Evolutionary conservation across 139 green algal species (phyloP).

Genomic region (Chloropicon primus): DNA sequence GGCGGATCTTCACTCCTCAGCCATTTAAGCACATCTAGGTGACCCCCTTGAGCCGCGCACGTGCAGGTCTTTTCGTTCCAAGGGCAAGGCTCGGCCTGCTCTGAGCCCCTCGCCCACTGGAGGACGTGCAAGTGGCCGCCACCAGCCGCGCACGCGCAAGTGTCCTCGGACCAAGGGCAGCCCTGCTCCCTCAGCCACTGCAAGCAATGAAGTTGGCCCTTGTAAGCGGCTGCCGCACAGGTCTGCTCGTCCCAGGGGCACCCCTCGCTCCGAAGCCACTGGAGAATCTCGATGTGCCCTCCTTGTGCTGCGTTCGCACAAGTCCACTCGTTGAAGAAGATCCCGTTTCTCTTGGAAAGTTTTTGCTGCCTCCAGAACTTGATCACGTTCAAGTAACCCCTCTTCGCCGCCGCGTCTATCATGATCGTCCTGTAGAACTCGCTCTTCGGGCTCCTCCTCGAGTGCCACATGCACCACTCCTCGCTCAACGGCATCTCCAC

Average conservation of each 20-base stretch:
- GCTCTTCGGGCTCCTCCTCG: not conserved
- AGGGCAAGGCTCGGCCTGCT: not conserved
- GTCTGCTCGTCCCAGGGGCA: conserved; percentile 5
- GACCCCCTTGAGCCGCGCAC: not conserved
- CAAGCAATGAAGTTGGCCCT: not conserved
- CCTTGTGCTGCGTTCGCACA: not conserved
- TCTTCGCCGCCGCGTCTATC: not conserved
- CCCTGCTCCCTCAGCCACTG: not conserved
- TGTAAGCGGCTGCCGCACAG: not conserved
- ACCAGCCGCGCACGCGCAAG: not conserved
- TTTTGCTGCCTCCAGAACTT: not conserved
- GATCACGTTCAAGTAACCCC: not conserved
- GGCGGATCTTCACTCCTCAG: not conserved
- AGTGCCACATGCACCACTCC: not conserved
- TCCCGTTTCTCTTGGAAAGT: not conserved
- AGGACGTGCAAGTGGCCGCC: conserved; percentile 2
- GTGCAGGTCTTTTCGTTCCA: conserved; percentile 1
- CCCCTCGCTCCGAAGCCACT: conserved; percentile 1
- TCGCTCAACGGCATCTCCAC: not conserved
- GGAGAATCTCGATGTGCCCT: conserved; percentile 4
- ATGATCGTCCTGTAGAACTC: not conserved
- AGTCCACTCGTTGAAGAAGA: not conserved
- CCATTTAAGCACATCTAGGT: not conserved
- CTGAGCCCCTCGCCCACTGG: conserved; percentile 1
- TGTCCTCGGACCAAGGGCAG: not conserved